Percentiles rank a stretch among this genome's conserved stretches.
Conservation (phyloP, 2,329 filamentous ascomycete genomes). For the Knufia petricola region DNA sequence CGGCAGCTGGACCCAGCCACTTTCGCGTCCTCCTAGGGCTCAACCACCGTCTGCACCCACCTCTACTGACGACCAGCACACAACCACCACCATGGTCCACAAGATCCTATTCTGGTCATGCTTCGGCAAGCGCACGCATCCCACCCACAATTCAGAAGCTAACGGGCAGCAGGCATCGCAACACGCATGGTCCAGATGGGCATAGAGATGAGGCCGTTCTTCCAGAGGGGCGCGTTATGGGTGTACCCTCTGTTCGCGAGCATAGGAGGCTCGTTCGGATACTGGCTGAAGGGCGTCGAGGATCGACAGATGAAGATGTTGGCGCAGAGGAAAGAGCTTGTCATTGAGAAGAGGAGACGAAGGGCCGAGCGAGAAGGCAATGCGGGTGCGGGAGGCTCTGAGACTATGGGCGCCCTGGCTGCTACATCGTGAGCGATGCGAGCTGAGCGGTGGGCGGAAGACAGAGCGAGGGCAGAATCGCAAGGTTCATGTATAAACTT, state of each 20-base stretch:
- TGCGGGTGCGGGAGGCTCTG: constrained; percentile 15
- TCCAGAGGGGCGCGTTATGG: constrained; percentile 76
- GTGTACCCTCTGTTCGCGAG: constrained; percentile 83
- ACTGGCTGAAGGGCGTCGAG: constrained; percentile 91
- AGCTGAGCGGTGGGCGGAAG: background rate
- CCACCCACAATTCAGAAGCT: background rate
- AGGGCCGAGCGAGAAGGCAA: constrained; percentile 57
- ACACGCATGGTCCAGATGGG: constrained; percentile 94
- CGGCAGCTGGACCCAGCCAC: background rate
- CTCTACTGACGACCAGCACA: background rate
- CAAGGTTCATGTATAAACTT: background rate
- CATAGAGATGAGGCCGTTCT: constrained; percentile 94
- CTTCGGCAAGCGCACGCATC: constrained; percentile 51
- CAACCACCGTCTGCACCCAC: background rate
- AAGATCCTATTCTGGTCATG: constrained; percentile 51
- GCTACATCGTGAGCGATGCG: constrained; percentile 17
- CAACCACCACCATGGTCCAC: constrained; percentile 34
- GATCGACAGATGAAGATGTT: constrained; percentile 68
- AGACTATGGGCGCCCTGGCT: constrained; percentile 18
- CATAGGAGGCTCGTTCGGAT: constrained; percentile 84
- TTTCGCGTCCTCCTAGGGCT: background rate
- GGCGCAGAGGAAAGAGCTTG: constrained; percentile 63
- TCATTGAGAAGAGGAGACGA: constrained; percentile 83
- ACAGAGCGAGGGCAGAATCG: background rate
- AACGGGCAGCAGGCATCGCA: constrained; percentile 59